Base-by-base conservation (phyloP, 441 rosid species). In the Gossypium davidsonii region DNA sequence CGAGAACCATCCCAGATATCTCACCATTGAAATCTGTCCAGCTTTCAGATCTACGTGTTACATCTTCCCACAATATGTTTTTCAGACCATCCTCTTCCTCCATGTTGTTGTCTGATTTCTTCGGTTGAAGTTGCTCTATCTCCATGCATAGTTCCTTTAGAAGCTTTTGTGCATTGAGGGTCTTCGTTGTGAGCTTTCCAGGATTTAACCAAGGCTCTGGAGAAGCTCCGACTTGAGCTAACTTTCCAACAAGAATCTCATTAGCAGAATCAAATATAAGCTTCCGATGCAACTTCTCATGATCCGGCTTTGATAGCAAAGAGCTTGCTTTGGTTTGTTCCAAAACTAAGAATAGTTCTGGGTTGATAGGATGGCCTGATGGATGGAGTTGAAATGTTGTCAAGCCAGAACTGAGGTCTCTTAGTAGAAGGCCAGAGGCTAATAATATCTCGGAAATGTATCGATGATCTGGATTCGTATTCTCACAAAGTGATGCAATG, bases 381-480 rank as follows among this genome's bases (percentile, higher is more conserved):
- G 89, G 79, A 73, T 94, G 97, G 34, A 86, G 86, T 85, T 91
- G 96, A 79, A 91, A 82, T 58, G 87, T 77, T n/a, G 90, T 77
- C 81, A 83, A 78, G 71, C 80, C 84, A 15, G 93, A 81, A 71
- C 85, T 80, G 1, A 94, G 85, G 76, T 92, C 99, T 78, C 92
- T 87, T 49, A 94, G 94, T 60, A 92, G 84, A 60, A 94, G 87
- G 77, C 99, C 99, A 0, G 99, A 94, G 72, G 97, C 93, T 81
- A 94, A 80, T 31, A 94, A 74, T 76, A 94, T 94, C 87, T 94
- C 97, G 0, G 97, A 94, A 61, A 94, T 89, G 87, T 94, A 94
- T 83, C 93, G 83, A 75, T 90, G 91, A 78, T 91, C 97, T 34
- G 97, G 92, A 76, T 84, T 88, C 6, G 78, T 78, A 81, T 84